Base-by-base conservation (phyloP, 371 early-diverging fungal genomes). In the Batrachochytrium dendrobatidis region DNA sequence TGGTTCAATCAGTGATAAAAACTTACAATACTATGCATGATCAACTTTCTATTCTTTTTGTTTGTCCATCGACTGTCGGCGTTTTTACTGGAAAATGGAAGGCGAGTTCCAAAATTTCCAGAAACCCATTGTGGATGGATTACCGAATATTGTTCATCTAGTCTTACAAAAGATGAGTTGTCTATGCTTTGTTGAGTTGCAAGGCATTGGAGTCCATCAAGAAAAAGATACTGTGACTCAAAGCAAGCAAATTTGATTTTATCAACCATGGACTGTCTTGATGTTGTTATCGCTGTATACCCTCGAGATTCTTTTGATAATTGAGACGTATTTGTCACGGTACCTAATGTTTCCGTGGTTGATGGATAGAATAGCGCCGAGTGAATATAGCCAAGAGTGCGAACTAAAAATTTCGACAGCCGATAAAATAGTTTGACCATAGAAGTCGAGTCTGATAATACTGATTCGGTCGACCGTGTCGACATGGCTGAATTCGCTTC, bases 361-460 rank as follows among this genome's bases (percentile, higher is more conserved):
- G n/a, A n/a, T n/a, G n/a, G n/a, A n/a, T n/a, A n/a, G 34, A 26
- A 3, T 1, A 62, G 62, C 6, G 60, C 60, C 6, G 65, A 44
- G 25, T 35, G 44, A 17, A 72, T 64, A 17, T 59, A 35, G 39
- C 62, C 58, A 24, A 72, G 61, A 43, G 61, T 58, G 8, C 86
- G 71, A 5, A 88, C 75, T 61, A 84, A 80, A 64, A 82, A 82
- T 52, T 86, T 87, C 56, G 83, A 82, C 30, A 86, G 87, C 18
- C 83, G 79, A 54, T 85, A 86, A 53, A 85, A 87, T 28, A 84
- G 80, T 51, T 73, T 75, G 31, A 73, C 55, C 49, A 62, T 15
- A 12, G 63, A 63, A 6, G 90, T 88, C 10, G 81, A 74, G 56
- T 87, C 84, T 17, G 82, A 73, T 28, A 81, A 78, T 17, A 60